Conservation (phyloP, 2,329 filamentous ascomycete species). For the Aspergillus clavatus region DNA sequence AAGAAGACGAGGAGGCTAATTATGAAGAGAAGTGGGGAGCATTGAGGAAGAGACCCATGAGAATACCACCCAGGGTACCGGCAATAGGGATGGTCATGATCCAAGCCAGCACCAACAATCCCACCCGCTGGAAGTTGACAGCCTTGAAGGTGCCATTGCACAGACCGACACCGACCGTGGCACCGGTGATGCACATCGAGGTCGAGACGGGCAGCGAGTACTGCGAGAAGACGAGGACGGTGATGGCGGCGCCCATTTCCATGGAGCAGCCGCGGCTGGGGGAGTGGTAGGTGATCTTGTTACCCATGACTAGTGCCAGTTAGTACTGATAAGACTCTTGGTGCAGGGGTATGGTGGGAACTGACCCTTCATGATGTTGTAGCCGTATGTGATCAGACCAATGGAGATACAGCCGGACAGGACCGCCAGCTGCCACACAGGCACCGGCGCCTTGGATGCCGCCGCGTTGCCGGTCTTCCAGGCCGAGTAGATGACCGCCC, state of each 20-base stretch:
- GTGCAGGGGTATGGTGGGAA: not conserved
- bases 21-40: constrained; percentile 51
- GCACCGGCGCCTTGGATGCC: constrained; percentile 60
- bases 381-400: constrained; percentile 69
- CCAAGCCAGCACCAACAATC: constrained; percentile 63
- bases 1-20: not conserved
- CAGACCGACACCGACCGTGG: constrained; percentile 71
- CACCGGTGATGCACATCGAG: constrained; percentile 74
- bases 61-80: constrained; percentile 50
- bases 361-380: constrained; percentile 78
- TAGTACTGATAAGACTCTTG: constrained; percentile 11
- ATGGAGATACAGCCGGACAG: constrained; percentile 59
- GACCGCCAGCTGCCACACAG: constrained; percentile 72
- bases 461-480: constrained; percentile 61
- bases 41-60: constrained; percentile 55
- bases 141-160: constrained; percentile 69
- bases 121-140: constrained; percentile 71
- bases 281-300: constrained; percentile 70
- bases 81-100: constrained; percentile 61
- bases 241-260: constrained; percentile 75
- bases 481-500: constrained; percentile 65
- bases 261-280: constrained; percentile 60
- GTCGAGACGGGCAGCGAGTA: constrained; percentile 72
- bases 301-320: constrained; percentile 63
- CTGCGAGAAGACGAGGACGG: constrained; percentile 70